phyloP scores from a whole-genome alignment of 305 asterid genomes.

The Euphrasia arctica region DNA sequence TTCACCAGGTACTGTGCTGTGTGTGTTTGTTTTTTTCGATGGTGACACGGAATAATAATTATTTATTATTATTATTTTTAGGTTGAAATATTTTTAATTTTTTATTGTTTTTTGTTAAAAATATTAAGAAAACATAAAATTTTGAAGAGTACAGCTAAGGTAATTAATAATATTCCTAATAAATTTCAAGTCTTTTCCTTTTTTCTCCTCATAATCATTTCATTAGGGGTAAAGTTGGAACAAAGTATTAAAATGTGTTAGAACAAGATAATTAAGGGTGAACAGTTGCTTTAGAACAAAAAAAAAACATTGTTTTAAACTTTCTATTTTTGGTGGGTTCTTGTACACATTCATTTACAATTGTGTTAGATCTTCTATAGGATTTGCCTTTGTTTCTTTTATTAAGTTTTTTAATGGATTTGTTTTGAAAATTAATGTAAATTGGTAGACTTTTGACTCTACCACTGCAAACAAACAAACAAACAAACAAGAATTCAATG shows the following conservation, averaged over 20 bases:
- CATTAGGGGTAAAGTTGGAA: no score
- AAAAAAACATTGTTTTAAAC: constrained; percentile 4
- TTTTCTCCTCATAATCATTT: constrained; percentile 1
- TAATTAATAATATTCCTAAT: no score
- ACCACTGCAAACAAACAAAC: neutral
- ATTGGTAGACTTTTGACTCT: neutral
- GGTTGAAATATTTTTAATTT: neutral
- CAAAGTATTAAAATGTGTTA: no score
- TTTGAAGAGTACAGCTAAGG: no score
- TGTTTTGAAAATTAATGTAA: no score
- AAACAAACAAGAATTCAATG: constrained; percentile 26
- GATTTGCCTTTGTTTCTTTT: neutral
- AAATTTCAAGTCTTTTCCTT: neutral
- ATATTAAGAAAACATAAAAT: no score
- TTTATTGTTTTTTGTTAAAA: neutral
- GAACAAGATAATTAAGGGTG: no score
- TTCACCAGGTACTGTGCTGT: constrained; percentile 75
- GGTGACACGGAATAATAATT: no score
- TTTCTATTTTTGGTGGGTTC: constrained; percentile 12
- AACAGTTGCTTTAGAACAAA: no score
- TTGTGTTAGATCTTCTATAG: neutral
- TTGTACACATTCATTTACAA: constrained; percentile 22
- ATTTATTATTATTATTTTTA: no score
- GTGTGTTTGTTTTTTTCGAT: neutral
- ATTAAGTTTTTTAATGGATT: no score